Evolutionary conservation across 2,329 filamentous ascomycete genomes (phyloP).

Genomic region (Monosporascus sp.): DNA sequence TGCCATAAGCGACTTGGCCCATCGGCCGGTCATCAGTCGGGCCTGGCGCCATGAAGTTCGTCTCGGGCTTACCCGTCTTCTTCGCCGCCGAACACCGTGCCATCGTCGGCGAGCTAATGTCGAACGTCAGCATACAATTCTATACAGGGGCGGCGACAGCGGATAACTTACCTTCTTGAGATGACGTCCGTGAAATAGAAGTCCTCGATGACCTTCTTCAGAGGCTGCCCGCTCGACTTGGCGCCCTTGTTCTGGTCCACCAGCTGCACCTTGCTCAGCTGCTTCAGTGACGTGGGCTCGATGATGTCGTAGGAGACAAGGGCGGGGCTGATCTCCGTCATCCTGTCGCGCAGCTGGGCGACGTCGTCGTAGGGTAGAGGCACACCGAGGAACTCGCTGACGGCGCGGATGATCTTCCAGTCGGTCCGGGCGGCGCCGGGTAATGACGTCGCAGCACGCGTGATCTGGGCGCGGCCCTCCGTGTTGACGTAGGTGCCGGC

Average conservation of each 20-base stretch:
- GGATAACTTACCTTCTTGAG: slow-evolving; percentile 72
- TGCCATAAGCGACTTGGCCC: slow-evolving; percentile 56
- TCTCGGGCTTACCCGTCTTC: slow-evolving; percentile 71
- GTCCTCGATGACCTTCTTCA: slow-evolving; percentile 86
- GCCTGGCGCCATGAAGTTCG: slow-evolving; percentile 72
- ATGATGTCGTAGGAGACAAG: slow-evolving; percentile 87
- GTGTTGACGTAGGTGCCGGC: slow-evolving; percentile 95
- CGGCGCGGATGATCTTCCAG: slow-evolving; percentile 97
- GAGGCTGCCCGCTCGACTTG: slow-evolving; percentile 62
- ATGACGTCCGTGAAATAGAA: slow-evolving; percentile 99
- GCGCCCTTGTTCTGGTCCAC: slow-evolving; percentile 93
- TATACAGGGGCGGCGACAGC: slow-evolving; percentile 3
- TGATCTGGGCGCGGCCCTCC: slow-evolving; percentile 92
- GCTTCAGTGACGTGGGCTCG: slow-evolving; percentile 68
- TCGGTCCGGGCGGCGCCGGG: slow-evolving; percentile 89
- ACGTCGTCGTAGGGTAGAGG: slow-evolving; percentile 92
- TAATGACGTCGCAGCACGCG: slow-evolving; percentile 79
- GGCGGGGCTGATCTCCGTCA: slow-evolving; percentile 90
- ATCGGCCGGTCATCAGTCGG: slow-evolving; percentile 57
- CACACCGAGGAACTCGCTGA: slow-evolving; percentile 81
- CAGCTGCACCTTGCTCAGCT: slow-evolving; percentile 87
- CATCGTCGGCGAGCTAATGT: slow-evolving; percentile 88
- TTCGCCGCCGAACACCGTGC: slow-evolving; percentile 93
- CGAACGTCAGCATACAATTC: slow-evolving; percentile 9
- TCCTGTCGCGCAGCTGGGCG: slow-evolving; percentile 80